Percentiles rank a stretch among this genome's conserved stretches.
phyloP scores from a whole-genome alignment of 257 asterid species.

The Apocynum venetum region DNA sequence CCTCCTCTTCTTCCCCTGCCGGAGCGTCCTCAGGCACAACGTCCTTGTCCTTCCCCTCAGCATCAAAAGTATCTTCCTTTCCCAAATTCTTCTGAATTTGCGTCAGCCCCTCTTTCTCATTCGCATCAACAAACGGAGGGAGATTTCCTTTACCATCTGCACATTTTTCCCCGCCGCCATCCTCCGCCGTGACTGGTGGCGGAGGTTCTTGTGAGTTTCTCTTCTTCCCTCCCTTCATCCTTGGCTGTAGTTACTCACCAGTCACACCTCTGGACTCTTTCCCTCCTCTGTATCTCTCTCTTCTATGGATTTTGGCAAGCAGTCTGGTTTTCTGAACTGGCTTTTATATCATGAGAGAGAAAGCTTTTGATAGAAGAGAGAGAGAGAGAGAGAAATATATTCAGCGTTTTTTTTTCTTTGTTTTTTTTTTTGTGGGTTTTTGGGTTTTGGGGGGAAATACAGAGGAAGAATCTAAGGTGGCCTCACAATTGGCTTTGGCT shows the following conservation, averaged over 20 bases:
- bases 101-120: neutral
- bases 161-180: neutral
- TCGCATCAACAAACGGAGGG: neutral
- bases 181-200: constrained; percentile 3
- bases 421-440: neutral
- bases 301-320: neutral
- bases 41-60: neutral
- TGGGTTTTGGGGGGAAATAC: constrained; percentile 7
- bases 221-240: constrained; percentile 35
- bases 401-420: neutral
- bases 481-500: neutral
- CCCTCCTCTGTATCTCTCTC: neutral
- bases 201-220: constrained; percentile 14
- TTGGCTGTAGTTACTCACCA: neutral
- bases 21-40: constrained; percentile 7
- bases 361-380: neutral
- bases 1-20: constrained; percentile 16
- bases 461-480: neutral
- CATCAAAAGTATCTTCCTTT: neutral
- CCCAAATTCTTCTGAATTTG: constrained; percentile 5
- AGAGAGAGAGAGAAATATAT: neutral
- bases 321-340: neutral
- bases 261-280: neutral
- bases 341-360: neutral
- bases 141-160: neutral